Evolutionary conservation across 2,329 filamentous ascomycete genomes (phyloP), one percentile per base, ranked within the genome.

Genomic region (Aspergillus terreus): DNA sequence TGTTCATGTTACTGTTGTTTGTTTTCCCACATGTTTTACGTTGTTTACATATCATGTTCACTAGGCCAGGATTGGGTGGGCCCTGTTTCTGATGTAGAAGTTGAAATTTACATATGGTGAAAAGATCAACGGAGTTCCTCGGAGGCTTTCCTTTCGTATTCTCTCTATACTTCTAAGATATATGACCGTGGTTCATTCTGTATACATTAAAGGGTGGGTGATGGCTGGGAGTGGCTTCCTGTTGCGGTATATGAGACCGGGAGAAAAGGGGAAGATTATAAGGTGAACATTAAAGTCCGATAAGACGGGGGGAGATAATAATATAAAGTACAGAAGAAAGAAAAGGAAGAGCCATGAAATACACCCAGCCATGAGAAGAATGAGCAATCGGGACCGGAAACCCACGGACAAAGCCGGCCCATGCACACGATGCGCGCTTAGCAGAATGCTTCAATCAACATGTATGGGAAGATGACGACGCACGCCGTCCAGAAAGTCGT

Each of bases 401-500:
- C 14, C 27, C 27, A 30, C 2, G 27, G 27, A 30, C 7, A 30
- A 30, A 30, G 27, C 27, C 27, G 27, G 9, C 27, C 27, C 27
- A 30, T 30, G 27, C 10, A 30, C 9, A 9, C 27, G 27, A 30
- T 30, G 27, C 27, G 10, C 6, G 6, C 7, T 30, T 52, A 76
- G 57, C 63, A 68, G 63, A 69, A 74, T 50, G 85, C 61, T 75
- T 95, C 89, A 32, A 81, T 80, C 67, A 84, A 83, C 65, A 95
- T 83, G 61, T 91, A 90, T 3, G 91, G 91, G 60, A 94, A 76
- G 64, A 96, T 92, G 12, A 95, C 89, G 46, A 86, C 75, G 61
- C 85, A 88, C 0, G 91, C 91, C 59, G 85, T 94, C 78, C 82
- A 91, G 52, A 95, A 83, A 46, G 95, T 84, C 57, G 85, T 71